Percentiles rank a stretch among this genome's conserved stretches.
Evolutionary conservation across 75 land plant species (phyloP).

Genomic region (Gnetum montanum): DNA sequence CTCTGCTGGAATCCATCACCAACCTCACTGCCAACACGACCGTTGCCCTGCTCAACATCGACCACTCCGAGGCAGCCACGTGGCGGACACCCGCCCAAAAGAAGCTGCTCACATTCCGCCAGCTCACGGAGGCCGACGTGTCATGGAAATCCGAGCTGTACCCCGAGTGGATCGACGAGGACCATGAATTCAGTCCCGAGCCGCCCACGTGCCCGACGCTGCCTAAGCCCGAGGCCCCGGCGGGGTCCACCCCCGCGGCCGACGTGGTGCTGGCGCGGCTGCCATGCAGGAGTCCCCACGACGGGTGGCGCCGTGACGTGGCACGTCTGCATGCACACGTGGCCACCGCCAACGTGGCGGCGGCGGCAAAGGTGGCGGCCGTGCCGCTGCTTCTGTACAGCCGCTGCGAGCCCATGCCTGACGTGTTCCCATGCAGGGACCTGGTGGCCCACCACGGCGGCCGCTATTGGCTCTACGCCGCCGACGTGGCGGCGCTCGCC

Average conservation of each 20-base stretch:
- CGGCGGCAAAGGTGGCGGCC: conserved; percentile 19
- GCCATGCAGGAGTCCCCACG: conserved; percentile 47
- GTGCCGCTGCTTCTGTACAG: conserved; percentile 39
- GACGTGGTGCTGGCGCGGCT: conserved; percentile 60
- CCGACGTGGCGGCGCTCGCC: conserved; percentile 35
- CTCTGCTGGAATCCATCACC: background rate
- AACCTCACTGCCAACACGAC: conserved; percentile 4
- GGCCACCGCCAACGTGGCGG: conserved; percentile 52
- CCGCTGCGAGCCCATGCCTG: conserved; percentile 65
- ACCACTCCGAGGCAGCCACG: conserved; percentile 16
- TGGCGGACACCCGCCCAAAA: conserved; percentile 21
- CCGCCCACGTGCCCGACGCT: conserved; percentile 58
- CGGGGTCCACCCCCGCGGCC: conserved; percentile 11
- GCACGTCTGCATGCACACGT: conserved; percentile 64
- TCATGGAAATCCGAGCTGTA: conserved; percentile 67
- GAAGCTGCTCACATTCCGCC: conserved; percentile 11
- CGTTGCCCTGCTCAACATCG: conserved; percentile 62
- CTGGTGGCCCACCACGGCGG: conserved; percentile 30
- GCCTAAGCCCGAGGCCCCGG: conserved; percentile 45
- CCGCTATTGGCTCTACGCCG: conserved; percentile 53
- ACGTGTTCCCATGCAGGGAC: conserved; percentile 69
- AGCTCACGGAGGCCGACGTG: conserved; percentile 23
- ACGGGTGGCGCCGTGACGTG: conserved; percentile 57
- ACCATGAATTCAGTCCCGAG: conserved; percentile 43
- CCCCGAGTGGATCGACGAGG: conserved; percentile 97